A percentile compares a stretch with the other conserved stretches of the same genome.
These are phyloP conservation scores for Aspergillus kassunensis DNA, from an alignment of 495 filamentous ascomycete genomes.

Conservation along the genomic window DNA sequence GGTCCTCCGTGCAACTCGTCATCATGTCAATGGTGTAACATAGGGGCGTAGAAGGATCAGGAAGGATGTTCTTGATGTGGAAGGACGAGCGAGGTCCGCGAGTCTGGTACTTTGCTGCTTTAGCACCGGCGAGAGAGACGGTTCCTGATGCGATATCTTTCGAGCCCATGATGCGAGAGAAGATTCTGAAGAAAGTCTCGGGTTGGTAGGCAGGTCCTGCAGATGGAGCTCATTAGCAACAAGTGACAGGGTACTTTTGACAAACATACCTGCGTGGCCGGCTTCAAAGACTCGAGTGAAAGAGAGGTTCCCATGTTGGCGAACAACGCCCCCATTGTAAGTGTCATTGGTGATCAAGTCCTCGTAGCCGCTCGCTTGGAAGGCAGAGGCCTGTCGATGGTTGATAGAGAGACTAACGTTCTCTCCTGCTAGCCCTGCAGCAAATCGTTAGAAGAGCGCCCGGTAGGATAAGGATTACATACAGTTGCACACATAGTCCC, in stretches of 20 bases:
- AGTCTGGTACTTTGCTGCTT: conserved; percentile 1
- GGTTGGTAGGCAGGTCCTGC: conserved; percentile 39
- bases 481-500: conserved; percentile 47
- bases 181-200: conserved; percentile 8
- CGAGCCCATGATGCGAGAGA: conserved; percentile 4
- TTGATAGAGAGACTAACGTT: conserved; percentile 24
- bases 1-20: background rate
- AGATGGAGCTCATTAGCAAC: background rate
- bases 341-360: conserved; percentile 16
- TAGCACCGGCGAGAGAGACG: background rate
- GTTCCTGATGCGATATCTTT: conserved; percentile 6
- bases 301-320: conserved; percentile 47
- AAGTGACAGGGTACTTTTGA: background rate
- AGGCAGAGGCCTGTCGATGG: conserved; percentile 27
- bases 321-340: conserved; percentile 41
- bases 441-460: background rate
- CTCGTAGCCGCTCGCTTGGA: conserved; percentile 34
- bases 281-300: conserved; percentile 50
- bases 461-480: background rate
- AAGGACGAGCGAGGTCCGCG: background rate
- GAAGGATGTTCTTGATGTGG: conserved; percentile 6
- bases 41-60: background rate
- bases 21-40: conserved; percentile 6
- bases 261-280: conserved; percentile 43
- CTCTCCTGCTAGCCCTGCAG: conserved; percentile 20